Conservation (phyloP, 306 rosid species). For the Castanea mollissima region DNA sequence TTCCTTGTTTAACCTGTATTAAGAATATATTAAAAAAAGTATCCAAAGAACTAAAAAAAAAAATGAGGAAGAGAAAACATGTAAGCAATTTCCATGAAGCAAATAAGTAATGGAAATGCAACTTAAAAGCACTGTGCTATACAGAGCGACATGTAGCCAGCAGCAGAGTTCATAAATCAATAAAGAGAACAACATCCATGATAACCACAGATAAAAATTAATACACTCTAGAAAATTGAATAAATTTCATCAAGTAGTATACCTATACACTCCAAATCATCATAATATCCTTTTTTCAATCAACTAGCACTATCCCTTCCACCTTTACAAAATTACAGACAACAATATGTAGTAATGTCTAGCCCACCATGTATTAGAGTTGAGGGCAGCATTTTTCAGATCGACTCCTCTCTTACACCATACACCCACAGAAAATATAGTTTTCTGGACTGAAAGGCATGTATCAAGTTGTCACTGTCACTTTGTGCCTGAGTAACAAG, state of each 20-base stretch:
- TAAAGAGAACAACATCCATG: neutral
- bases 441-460: neutral
- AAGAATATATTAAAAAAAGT: conserved; percentile 8
- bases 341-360: neutral
- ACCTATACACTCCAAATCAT: neutral
- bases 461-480: neutral
- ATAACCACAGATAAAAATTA: neutral
- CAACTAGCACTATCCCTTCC: neutral
- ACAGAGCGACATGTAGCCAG: neutral
- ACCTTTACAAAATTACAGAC: neutral
- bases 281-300: neutral
- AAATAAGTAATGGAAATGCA: neutral
- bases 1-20: conserved; percentile 85
- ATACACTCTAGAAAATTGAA: neutral
- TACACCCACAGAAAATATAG: neutral
- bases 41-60: neutral
- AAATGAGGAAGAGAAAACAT: neutral
- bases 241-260: neutral
- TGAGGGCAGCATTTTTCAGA: neutral
- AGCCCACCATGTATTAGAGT: neutral
- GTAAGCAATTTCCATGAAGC: neutral
- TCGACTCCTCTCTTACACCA: neutral
- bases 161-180: neutral
- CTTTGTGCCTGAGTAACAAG: neutral
- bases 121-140: neutral